Evolutionary conservation across 108 stramenopile genomes (phyloP).

Genomic region (Pinguiococcus pyrenoidosus): DNA sequence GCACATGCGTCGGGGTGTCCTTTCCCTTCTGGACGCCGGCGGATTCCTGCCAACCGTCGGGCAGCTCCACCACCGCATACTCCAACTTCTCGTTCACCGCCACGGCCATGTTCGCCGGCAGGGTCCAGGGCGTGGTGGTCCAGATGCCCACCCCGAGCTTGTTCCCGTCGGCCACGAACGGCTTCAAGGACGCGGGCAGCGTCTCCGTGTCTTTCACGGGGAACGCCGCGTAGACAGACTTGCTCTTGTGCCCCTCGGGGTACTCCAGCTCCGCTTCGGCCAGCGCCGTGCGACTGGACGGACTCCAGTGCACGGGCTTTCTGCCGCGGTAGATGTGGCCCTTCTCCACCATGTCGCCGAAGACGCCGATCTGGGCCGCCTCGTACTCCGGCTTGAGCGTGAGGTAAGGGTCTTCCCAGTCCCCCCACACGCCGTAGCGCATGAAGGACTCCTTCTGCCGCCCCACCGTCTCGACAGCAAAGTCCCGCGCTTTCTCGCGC

Average conservation of each 20-base stretch:
- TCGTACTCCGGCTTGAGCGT: conserved; percentile 91
- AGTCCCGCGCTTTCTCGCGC: conserved; percentile 68
- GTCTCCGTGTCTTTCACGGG: conserved; percentile 32
- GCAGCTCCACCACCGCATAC: conserved; percentile 67
- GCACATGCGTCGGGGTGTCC: neutral
- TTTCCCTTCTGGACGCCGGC: too few relatives aligned
- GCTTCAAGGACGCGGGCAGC: conserved; percentile 1
- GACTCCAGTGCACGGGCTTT: conserved; percentile 97
- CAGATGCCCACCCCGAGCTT: conserved; percentile 79
- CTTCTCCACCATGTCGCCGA: conserved; percentile 84
- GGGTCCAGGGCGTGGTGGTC: conserved; percentile 99
- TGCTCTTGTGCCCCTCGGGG: conserved; percentile 51
- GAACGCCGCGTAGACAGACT: conserved; percentile 77
- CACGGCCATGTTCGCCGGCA: conserved; percentile 89
- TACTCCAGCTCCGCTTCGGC: conserved; percentile 98
- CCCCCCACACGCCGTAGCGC: conserved; percentile 86
- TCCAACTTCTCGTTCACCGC: conserved; percentile 74
- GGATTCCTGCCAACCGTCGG: too few relatives aligned
- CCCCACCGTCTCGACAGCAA: conserved; percentile 76
- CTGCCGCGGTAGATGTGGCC: conserved; percentile 90
- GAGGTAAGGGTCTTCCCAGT: conserved; percentile 89
- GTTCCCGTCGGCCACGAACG: conserved; percentile 33
- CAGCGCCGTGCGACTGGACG: conserved; percentile 81
- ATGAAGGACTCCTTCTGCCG: conserved; percentile 70
- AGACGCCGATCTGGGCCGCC: conserved; percentile 85